Conservation (phyloP, 163 green algal species). For the Dunaliella salina region DNA sequence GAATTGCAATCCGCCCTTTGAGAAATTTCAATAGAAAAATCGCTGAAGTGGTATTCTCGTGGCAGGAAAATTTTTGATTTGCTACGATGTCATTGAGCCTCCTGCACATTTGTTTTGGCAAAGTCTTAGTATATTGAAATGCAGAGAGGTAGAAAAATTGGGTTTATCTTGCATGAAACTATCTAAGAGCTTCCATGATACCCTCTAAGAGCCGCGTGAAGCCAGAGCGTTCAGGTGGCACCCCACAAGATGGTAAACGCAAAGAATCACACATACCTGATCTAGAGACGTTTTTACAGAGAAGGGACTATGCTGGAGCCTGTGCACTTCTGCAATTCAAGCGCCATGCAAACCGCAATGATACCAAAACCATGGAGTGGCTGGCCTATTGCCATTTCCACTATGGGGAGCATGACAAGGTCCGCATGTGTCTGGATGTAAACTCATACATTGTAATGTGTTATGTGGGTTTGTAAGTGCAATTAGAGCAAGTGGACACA, state of each 20-base stretch:
- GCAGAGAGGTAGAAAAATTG: too few species aligned
- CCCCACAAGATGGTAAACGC: neutral
- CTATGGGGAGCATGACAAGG: slow-evolving; percentile 72
- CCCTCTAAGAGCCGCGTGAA: neutral
- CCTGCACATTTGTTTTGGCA: too few species aligned
- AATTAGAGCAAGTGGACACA: neutral
- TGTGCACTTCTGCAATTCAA: slow-evolving; percentile 67
- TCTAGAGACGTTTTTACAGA: slow-evolving; percentile 62
- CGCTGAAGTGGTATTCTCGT: too few species aligned
- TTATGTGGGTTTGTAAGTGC: neutral
- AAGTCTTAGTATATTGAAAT: too few species aligned
- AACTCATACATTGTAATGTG: neutral
- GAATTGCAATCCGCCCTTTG: too few species aligned
- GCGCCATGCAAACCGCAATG: slow-evolving; percentile 30
- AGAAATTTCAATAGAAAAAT: too few species aligned
- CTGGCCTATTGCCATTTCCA: slow-evolving; percentile 77
- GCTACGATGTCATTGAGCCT: too few species aligned
- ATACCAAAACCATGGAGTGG: slow-evolving; percentile 62
- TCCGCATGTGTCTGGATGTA: neutral
- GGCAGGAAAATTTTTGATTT: too few species aligned
- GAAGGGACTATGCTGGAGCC: slow-evolving; percentile 66
- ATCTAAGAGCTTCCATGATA: neutral
- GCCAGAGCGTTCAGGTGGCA: neutral
- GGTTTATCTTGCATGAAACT: too few species aligned
- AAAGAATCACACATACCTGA: slow-evolving; percentile 37